phyloP scores from a whole-genome alignment of 495 filamentous ascomycete species.

The Neurospora sp. region DNA sequence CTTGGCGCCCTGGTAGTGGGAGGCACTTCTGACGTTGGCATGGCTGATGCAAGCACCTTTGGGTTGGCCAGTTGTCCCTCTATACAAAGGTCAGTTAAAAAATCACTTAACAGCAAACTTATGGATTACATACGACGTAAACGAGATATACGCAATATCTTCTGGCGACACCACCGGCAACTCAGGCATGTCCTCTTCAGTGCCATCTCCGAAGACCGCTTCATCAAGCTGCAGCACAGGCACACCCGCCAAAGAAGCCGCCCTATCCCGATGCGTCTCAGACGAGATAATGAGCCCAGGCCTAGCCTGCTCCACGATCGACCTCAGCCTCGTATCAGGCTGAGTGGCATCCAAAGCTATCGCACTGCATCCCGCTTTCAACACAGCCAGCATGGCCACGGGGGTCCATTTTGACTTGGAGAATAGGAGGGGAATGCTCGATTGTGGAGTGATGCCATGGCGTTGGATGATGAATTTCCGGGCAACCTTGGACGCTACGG shows the following conservation, averaged over 20 bases:
- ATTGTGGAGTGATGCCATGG: constrained; percentile 40
- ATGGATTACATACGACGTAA: background rate
- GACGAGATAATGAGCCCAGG: background rate
- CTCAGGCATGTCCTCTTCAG: background rate
- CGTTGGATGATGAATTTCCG: constrained; percentile 21
- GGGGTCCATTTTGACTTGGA: constrained; percentile 48
- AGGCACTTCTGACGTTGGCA: background rate
- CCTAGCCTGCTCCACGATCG: background rate
- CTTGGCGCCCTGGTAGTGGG: background rate
- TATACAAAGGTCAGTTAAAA: background rate
- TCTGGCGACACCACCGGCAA: background rate
- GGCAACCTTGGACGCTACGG: constrained; percentile 33
- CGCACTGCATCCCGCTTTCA: constrained; percentile 48
- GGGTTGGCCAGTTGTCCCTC: background rate
- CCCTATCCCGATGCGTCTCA: background rate
- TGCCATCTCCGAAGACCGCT: background rate
- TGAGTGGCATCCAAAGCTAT: constrained; percentile 47
- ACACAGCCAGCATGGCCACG: constrained; percentile 44
- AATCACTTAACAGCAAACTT: background rate
- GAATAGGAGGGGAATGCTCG: constrained; percentile 45
- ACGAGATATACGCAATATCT: background rate
- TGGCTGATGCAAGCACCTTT: background rate
- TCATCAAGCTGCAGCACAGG: background rate
- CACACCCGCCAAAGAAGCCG: background rate
- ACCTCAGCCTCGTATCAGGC: constrained; percentile 37